Evolutionary conservation across 768 basidiomycete genomes (phyloP).

Genomic region (Dentipellis fragilis): DNA sequence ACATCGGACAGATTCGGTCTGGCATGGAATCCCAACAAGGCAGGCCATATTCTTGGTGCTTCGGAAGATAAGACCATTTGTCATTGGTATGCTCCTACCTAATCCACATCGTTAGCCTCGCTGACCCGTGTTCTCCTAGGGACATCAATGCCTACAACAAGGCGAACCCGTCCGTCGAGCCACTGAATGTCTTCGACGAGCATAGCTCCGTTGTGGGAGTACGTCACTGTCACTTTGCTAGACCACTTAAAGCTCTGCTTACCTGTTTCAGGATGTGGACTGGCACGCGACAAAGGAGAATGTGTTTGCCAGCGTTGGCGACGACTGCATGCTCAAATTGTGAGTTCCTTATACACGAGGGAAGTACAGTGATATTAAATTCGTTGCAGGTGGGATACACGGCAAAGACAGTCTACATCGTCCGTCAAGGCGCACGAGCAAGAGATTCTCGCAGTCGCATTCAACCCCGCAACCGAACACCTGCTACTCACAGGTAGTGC

Average conservation of each 20-base stretch:
- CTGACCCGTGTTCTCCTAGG: slow-evolving; percentile 36
- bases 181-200: slow-evolving; percentile 73
- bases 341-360: slow-evolving; percentile 28
- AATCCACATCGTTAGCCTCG: not conserved
- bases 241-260: not conserved
- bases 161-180: slow-evolving; percentile 70
- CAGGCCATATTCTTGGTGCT: slow-evolving; percentile 81
- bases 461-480: slow-evolving; percentile 72
- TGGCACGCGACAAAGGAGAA: slow-evolving; percentile 83
- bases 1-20: slow-evolving; percentile 65
- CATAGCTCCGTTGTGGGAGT: slow-evolving; percentile 92
- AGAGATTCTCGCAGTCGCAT: slow-evolving; percentile 86
- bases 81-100: slow-evolving; percentile 60
- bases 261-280: slow-evolving; percentile 70
- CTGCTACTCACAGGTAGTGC: slow-evolving; percentile 86
- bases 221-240: slow-evolving; percentile 21
- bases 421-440: slow-evolving; percentile 78
- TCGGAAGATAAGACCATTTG: slow-evolving; percentile 96
- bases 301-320: slow-evolving; percentile 89
- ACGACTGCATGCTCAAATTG: slow-evolving; percentile 92
- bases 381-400: slow-evolving; percentile 78
- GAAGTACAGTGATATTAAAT: slow-evolving; percentile 1
- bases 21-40: slow-evolving; percentile 80
- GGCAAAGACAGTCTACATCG: slow-evolving; percentile 58
- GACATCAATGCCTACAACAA: slow-evolving; percentile 87